Base-by-base conservation (phyloP, 2,329 filamentous ascomycete genomes). In the Fusarium mundagurra region DNA sequence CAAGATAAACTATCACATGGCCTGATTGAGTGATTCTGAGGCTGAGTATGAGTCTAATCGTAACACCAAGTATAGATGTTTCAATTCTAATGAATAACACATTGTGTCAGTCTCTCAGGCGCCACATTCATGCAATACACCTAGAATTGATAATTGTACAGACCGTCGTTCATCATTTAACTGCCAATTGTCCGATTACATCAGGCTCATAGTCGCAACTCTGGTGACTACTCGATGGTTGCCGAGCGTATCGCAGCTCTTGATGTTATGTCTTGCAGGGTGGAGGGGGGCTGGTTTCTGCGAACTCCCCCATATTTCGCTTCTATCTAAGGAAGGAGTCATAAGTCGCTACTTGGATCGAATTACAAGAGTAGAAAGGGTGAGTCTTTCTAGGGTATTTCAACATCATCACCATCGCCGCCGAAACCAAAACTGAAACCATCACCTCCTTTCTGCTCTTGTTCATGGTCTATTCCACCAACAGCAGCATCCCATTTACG, bases 401-500 rank as follows among this genome's bases (percentile, higher is more conserved):
- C 86, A 16, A 86, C 85, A 33, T 86, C 85, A 43, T 86, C 85
- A 31, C 85, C 85, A 44, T 55, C 34, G 34, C 81, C 83, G 22
- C 86, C 87, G 78, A 90, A 90, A 1, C 87, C 87, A 78, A 90
- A 90, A 73, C 87, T 89, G 71, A 89, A 89, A 61, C 81, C 80
- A 38, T 80, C 79, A 22, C 55, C 82, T 38, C 80, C 79, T 24
- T 53, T 80, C 74, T 75, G 80, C 75, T 75, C 78, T 54, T 79
- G 65, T 55, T 84, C 79, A 64, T 82, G 81, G 61, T 84, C 76
- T 22, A 72, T 71, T 29, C 78, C 75, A 31, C 81, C 80, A 17
- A 94, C 92, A 34, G 94, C 88, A 65, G 92, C 88, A 80, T 97
- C 94, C 96, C 96, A 98, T 78, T 93, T 97, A 58, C 94, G 89